phyloP scores from a whole-genome alignment of 164 flowering plant genomes.

The Taxillus chinensis region DNA sequence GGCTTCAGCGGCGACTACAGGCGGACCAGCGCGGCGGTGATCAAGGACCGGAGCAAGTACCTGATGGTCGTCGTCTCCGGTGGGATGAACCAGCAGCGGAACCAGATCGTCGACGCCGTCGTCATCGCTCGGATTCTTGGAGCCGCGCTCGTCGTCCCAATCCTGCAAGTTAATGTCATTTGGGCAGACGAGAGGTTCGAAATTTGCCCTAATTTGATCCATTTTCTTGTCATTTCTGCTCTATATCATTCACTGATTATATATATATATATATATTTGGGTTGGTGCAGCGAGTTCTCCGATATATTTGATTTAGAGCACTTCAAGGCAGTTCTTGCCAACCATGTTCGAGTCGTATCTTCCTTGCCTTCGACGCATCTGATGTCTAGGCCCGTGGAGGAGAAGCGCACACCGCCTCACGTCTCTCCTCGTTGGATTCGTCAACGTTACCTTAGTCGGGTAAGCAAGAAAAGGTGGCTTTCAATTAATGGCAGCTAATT shows the following conservation, averaged over 20 bases:
- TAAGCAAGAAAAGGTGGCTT: conserved; percentile 18
- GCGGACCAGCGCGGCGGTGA: conserved; percentile 24
- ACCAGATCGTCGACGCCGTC: conserved; percentile 97
- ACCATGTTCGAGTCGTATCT: conserved; percentile 73
- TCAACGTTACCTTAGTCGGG: conserved; percentile 58
- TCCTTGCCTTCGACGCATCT: conserved; percentile 91
- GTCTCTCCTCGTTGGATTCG: conserved; percentile 88
- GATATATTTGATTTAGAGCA: conserved; percentile 95
- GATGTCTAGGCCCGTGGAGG: conserved; percentile 87
- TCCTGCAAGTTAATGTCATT: conserved; percentile 85
- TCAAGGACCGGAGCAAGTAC: conserved; percentile 53
- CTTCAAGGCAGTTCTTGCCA: conserved; percentile 63
- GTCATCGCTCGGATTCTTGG: conserved; percentile 95
- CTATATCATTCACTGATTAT: no score
- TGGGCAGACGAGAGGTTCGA: conserved; percentile 95
- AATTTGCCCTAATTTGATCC: no score
- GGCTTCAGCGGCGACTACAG: conserved; percentile 48
- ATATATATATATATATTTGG: not conserved
- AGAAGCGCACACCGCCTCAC: conserved; percentile 74
- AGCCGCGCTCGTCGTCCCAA: conserved; percentile 84
- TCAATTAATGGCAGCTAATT: no score
- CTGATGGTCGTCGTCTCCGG: conserved; percentile 91
- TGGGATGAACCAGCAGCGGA: conserved; percentile 95
- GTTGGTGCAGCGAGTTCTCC: conserved; percentile 67
- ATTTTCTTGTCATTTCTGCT: no score